Conservation (phyloP, 495 filamentous ascomycete genomes). For the Xylaria castorea region DNA sequence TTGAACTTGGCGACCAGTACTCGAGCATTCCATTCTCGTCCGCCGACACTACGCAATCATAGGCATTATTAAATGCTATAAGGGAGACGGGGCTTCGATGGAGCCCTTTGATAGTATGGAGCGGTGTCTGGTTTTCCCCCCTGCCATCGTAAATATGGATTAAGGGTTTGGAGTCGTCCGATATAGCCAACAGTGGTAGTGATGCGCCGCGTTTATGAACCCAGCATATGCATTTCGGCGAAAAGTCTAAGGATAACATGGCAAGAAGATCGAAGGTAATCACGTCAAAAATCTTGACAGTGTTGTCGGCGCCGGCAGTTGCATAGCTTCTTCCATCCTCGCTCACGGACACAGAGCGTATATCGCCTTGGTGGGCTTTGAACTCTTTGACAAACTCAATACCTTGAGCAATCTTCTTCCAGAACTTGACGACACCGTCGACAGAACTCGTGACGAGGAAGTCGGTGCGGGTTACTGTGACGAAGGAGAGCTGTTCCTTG, state of each 20-base stretch:
- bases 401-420: slow-evolving; percentile 92
- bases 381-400: slow-evolving; percentile 99
- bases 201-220: slow-evolving; percentile 88
- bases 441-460: slow-evolving; percentile 93
- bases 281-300: slow-evolving; percentile 95
- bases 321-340: slow-evolving; percentile 93
- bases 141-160: slow-evolving; percentile 90
- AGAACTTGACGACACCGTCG: slow-evolving; percentile 97
- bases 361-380: slow-evolving; percentile 84
- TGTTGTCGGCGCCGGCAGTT: slow-evolving; percentile 83
- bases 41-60: slow-evolving; percentile 86
- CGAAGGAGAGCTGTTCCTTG: slow-evolving; percentile 87
- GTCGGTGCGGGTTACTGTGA: slow-evolving; percentile 90
- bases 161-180: slow-evolving; percentile 71
- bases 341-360: slow-evolving; percentile 81
- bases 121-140: slow-evolving; percentile 73
- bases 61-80: slow-evolving; percentile 88
- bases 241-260: slow-evolving; percentile 76
- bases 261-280: slow-evolving; percentile 90
- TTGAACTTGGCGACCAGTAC: slow-evolving; percentile 85
- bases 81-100: slow-evolving; percentile 80
- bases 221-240: slow-evolving; percentile 87
- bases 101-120: slow-evolving; percentile 75
- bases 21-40: slow-evolving; percentile 95
- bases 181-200: slow-evolving; percentile 85